phyloP scores from a whole-genome alignment of 352 stramenopile genomes.

The Thraustochytrium sp. region DNA sequence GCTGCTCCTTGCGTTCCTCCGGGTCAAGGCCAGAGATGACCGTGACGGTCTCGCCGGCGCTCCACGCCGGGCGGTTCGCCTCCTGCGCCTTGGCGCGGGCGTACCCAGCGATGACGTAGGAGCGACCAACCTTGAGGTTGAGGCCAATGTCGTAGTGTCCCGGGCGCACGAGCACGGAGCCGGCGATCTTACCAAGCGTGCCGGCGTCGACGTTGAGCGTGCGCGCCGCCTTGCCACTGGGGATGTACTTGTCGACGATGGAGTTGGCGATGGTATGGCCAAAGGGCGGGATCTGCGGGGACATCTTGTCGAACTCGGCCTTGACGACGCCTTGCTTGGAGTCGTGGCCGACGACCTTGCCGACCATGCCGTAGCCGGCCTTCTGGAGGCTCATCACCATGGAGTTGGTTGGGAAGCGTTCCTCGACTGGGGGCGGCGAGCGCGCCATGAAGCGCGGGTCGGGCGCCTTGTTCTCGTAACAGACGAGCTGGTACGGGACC shows the following conservation, averaged over 20 bases:
- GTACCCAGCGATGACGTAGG: slow-evolving; percentile 81
- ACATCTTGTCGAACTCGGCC: slow-evolving; percentile 54
- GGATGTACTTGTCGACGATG: slow-evolving; percentile 81
- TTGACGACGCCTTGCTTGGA: slow-evolving; percentile 47
- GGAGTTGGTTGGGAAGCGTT: slow-evolving; percentile 78
- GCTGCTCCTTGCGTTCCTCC: slow-evolving; percentile 51
- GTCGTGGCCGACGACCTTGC: slow-evolving; percentile 68
- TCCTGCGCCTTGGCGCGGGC: slow-evolving; percentile 59
- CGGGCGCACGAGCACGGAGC: slow-evolving; percentile 85
- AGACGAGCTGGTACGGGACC: slow-evolving; percentile 89
- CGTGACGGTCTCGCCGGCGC: slow-evolving; percentile 78
- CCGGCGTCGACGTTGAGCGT: slow-evolving; percentile 81
- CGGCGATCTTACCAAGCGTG: slow-evolving; percentile 85
- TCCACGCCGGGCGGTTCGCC: slow-evolving; percentile 65
- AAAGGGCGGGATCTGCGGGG: slow-evolving; percentile 93
- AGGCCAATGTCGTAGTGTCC: slow-evolving; percentile 79
- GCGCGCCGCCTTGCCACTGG: slow-evolving; percentile 66
- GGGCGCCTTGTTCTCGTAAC: slow-evolving; percentile 78
- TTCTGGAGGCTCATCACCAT: slow-evolving; percentile 76
- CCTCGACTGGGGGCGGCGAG: slow-evolving; percentile 64
- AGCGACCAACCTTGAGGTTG: slow-evolving; percentile 75
- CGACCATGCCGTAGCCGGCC: slow-evolving; percentile 70
- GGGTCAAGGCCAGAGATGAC: slow-evolving; percentile 74
- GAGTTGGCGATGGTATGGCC: slow-evolving; percentile 83
- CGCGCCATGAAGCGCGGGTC: slow-evolving; percentile 88